Base-by-base conservation (phyloP, 306 rosid genomes). In the Acacia crassicarpa region DNA sequence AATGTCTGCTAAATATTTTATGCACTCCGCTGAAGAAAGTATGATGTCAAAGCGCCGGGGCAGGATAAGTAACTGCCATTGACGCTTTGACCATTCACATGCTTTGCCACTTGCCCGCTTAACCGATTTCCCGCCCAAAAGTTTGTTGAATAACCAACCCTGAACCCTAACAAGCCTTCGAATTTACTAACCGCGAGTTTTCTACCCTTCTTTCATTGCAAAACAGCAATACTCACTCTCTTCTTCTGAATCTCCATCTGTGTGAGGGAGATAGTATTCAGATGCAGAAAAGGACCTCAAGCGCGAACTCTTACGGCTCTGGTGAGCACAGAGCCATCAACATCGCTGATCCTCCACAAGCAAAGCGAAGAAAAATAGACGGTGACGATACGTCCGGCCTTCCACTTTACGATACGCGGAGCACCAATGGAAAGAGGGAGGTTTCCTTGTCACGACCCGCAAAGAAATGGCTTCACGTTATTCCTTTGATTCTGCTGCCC, bases 401-500 rank as follows among this genome's bases (percentile, higher is more conserved):
- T 79, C 91, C 90, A 5, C 20, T 83, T 78, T 81, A 77, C 82
- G 80, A 86, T 74, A 45, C 30, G 11, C 84, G 83, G 20, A 83
- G 48, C 49, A 32, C 48, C 74, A 0, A 27, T 61, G 85, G 56
- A 59, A 85, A 74, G 84, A 88, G 81, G 46, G 83, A 85, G 8
- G 23, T 45, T 77, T 59, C 83, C 4, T 78, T 78, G 43, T 41
- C 83, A 51, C 75, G 79, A 17, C 63, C 81, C 22, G 22, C 53
- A 6, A 81, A 53, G 77, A 89, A 74, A 58, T 87, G 86, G 90
- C 71, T 87, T 72, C 91, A 87, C 72, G 78, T 51, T 0, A 85
- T 90, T 69, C 93, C 90, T 0, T 19, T 62, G 54, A 49, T 89
- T 41, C 78, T 94, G 25, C 16, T 92, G 49, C 74, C 88, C n/a